Base-by-base conservation (phyloP, 2,329 filamentous ascomycete genomes). In the Thyridium curvatum region DNA sequence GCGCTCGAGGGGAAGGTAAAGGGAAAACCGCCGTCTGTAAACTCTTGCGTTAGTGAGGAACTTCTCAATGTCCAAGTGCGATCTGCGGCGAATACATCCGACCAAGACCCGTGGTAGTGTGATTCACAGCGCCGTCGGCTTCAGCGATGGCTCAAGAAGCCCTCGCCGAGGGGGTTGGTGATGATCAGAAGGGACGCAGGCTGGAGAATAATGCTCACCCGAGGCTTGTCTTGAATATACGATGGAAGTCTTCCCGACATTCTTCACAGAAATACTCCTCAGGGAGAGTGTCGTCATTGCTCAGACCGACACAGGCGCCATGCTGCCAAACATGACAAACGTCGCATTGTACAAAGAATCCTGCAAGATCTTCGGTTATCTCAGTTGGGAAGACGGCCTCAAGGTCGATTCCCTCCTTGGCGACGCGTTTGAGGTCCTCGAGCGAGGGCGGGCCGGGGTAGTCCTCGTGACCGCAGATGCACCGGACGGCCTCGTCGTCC, bases 271-370 rank as follows among this genome's bases (percentile, higher is more conserved):
- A 98, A 68, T 98, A 98, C 62, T 97, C 90, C 39, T 97, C 91
- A 9, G 93, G 93, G 48, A 87, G 91, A 59, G 85, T 83, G 50
- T 86, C 84, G 62, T 95, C 91, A 50, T 93, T 93, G 68, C 94
- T 89, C 55, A 98, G 95, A 44, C 93, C 91, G 43, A 98, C 91
- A 57, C 93, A 98, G 44, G 90, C 91, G 53, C 93, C 93, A 60
- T 98, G 93, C 61, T 98, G 93, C 93, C 91, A 98, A 46, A 97
- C 93, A 60, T 94, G 94, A 71, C 93, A 98, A 47, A 86, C 74
- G 65, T 97, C 93, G 74, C 93, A 98, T 69, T 97, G 91, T 49
- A 98, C 90, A 64, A 96, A 98, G 64, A 97, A 84, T 38, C 90
- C 91, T 33, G 91, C 93, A 49, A 91, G 75, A 48, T 97, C 91